Evolutionary conservation across 1,139 yeast species (phyloP), one percentile per base, ranked within the genome.

Genomic region (Yamadazyma trypodendri): DNA sequence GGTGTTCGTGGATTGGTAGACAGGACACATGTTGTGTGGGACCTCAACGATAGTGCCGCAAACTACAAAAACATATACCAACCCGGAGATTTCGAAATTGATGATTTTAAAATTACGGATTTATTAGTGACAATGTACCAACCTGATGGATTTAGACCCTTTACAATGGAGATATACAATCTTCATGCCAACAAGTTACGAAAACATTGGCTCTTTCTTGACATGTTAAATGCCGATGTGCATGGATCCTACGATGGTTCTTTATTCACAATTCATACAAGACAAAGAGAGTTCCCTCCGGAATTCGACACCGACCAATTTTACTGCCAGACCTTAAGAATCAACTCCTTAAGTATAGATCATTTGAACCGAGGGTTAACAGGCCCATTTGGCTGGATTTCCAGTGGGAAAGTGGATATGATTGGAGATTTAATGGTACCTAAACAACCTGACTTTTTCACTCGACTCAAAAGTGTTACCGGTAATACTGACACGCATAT

Each of bases 311-410:
- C 43, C 16, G 28, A 21, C 6, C 23, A 28, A 10, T 36, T 37
- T 23, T 70, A 84, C 41, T 78, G 86, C 18, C 89, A 95, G 3
- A 71, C 96, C 32, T 70, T 87, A 44, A 66, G 97, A 40, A 84
- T 90, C 31, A 97, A 92, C 55, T 81, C 88, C 13, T 76, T 92
- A 37, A 83, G 81, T 52, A 77, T 92, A 29, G 96, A 90, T 50
- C 98, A 92, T 61, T 65, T 92, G 45, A 92, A 92, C 55, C 76
- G 86, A 1, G 97, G 97, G 0, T 73, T 87, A 37, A 83, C 82
- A 38, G 98, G 98, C 0, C 96, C 97, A 5, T 87, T 92, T 61
- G 97, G 97, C 2, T 92, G 98, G 98, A 90, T 92, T 40, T 81
- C 88, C 7, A 75, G 77, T 43, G 98, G 98, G 6, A 80, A 80